These are phyloP conservation scores for Helianthus annuus DNA, from an alignment of 129 eudicot genomes.

Conservation along the genomic window DNA sequence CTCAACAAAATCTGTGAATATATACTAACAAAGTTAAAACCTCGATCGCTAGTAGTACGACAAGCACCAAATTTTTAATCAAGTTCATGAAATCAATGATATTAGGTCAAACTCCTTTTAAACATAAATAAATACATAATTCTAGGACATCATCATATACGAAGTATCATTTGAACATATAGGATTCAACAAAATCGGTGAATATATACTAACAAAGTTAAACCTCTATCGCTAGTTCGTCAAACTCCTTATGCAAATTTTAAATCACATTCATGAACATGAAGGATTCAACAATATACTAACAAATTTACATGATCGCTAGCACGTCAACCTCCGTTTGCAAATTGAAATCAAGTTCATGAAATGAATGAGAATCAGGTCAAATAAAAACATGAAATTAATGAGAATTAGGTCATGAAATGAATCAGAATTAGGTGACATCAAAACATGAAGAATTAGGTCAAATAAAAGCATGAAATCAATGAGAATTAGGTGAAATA, in stretches of 20 bases:
- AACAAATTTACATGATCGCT: neutral
- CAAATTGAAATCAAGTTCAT: no score
- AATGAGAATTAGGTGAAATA: no score
- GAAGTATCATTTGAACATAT: neutral
- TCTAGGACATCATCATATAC: slow-evolving; percentile 9
- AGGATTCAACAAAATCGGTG: neutral
- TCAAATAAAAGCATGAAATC: no score
- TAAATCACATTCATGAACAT: neutral
- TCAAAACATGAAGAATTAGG: no score
- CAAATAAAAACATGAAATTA: no score
- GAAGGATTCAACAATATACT: neutral
- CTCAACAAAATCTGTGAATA: neutral
- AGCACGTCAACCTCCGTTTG: no score
- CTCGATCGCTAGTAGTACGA: neutral
- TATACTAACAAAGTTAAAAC: neutral
- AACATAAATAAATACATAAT: no score
- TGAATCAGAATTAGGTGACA: no score
- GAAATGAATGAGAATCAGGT: no score
- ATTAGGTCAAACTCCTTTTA: neutral
- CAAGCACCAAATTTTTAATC: neutral
- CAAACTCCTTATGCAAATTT: neutral
- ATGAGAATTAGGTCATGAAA: no score
- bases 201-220: neutral
- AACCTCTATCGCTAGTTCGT: neutral
- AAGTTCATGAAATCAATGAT: neutral